Evolutionary conservation across 2,329 filamentous ascomycete genomes (phyloP), one percentile per base, ranked within the genome.

Genomic region (Penicillium sp.): DNA sequence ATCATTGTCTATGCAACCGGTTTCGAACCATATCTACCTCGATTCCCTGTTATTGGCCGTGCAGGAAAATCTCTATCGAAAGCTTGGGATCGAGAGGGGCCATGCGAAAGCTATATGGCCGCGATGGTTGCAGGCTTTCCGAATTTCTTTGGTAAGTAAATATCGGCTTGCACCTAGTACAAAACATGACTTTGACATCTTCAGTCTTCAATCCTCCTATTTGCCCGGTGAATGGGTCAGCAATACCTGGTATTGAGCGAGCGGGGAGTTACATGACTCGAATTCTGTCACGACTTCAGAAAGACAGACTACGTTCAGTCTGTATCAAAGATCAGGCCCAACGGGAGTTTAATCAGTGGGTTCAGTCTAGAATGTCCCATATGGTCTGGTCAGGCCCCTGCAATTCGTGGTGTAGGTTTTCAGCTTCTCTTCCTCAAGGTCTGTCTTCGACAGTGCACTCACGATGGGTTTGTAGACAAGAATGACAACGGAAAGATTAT

Each of bases 401-500:
- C 42, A 45, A 17, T 45, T 45, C 42, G 13, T 45, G 42, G 42
- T 45, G 42, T 45, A 45, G 1, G 42, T 45, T 17, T 26, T 17
- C 13, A 7, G 17, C 22, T 10, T 45, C 22, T 10, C 26, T 26
- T 26, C 13, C 22, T 26, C 12, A 45, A 45, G 2, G 42, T 15
- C 22, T 13, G 22, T 45, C 26, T 12, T 24, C 13, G 5, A 45
- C 12, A 3, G 13, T 13, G 13, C 5, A 45, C 42, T 45, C 22
- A 45, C 42, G 26, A 26, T 3, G 24, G 2, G 22, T 24, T 3
- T 9, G 6, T 45, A 45, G 42, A 45, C 22, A 45, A 45, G 9
- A 45, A 45, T 26, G 22, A 22, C 42, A 24, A 26, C 19, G 42
- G 42, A 17, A 63, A 63, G 19, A 45, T 63, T 15, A 42, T 63